These are phyloP conservation scores for Penicillium thymicola DNA, from an alignment of 2,329 filamentous ascomycete species.

Conservation along the genomic window DNA sequence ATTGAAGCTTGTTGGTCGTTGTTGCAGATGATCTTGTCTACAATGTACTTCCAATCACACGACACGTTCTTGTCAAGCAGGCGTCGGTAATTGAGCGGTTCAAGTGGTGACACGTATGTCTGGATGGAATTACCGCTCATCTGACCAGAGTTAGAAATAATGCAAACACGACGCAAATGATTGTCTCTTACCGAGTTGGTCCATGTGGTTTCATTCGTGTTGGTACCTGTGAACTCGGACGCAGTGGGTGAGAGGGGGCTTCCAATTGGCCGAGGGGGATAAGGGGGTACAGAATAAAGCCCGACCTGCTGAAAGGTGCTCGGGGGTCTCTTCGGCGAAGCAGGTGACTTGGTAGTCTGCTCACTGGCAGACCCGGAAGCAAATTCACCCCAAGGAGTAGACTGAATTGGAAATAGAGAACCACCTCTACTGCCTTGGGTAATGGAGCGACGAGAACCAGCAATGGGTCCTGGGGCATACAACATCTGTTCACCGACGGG, in stretches of 20 bases:
- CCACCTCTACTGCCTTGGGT: conserved; percentile 33
- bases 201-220: conserved; percentile 29
- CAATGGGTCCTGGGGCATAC: conserved; percentile 25
- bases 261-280: conserved; percentile 57
- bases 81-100: conserved; percentile 94
- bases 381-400: conserved; percentile 35
- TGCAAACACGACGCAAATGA: not conserved
- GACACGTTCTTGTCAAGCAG: conserved; percentile 92
- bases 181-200: conserved; percentile 53
- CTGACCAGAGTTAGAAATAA: conserved; percentile 25
- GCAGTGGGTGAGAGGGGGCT: conserved; percentile 70
- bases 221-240: conserved; percentile 64
- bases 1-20: conserved; percentile 99
- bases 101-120: conserved; percentile 80
- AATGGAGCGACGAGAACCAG: conserved; percentile 29
- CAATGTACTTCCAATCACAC: conserved; percentile 99
- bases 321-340: conserved; percentile 26
- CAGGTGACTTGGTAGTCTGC: conserved; percentile 27
- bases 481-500: conserved; percentile 32
- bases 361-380: conserved; percentile 24
- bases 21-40: conserved; percentile 98
- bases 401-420: conserved; percentile 34
- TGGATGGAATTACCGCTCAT: conserved; percentile 54
- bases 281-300: conserved; percentile 39
- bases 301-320: conserved; percentile 36